These are phyloP conservation scores for Blastobotrys serpentis DNA, from an alignment of 1,139 yeast species.

Conservation along the genomic window DNA sequence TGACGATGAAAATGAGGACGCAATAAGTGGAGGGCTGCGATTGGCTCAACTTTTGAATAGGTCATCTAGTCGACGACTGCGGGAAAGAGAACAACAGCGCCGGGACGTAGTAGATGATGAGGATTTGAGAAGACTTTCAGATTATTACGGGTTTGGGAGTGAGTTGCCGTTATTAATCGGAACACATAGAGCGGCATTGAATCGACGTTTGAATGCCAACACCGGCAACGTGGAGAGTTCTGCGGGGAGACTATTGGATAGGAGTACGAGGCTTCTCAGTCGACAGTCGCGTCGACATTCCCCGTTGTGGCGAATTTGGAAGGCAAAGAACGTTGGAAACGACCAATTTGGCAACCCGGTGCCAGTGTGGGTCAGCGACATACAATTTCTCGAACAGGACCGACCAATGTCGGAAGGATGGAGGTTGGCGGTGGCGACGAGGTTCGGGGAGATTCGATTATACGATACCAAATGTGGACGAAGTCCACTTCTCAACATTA, in stretches of 20 bases:
- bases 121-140: background rate
- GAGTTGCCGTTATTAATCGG: conserved; percentile 3
- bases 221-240: background rate
- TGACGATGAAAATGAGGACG: conserved; percentile 7
- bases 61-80: background rate
- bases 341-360: conserved; percentile 26
- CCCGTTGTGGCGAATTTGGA: conserved; percentile 28
- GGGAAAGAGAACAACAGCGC: background rate
- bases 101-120: background rate
- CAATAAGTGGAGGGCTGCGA: background rate
- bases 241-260: background rate
- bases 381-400: conserved; percentile 34
- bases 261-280: background rate
- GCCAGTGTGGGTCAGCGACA: conserved; percentile 38
- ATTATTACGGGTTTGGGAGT: background rate
- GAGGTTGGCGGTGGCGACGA: conserved; percentile 34
- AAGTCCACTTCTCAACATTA: conserved; percentile 34
- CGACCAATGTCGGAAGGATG: conserved; percentile 31
- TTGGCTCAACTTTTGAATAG: background rate
- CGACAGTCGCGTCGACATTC: background rate
- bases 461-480: conserved; percentile 35
- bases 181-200: conserved; percentile 6
- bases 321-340: conserved; percentile 32
- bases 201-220: background rate
- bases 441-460: conserved; percentile 37